Percentiles rank a stretch among this genome's conserved stretches.
Conservation (phyloP, 2,329 filamentous ascomycete species). For the Plectosphaerella plurivora region DNA sequence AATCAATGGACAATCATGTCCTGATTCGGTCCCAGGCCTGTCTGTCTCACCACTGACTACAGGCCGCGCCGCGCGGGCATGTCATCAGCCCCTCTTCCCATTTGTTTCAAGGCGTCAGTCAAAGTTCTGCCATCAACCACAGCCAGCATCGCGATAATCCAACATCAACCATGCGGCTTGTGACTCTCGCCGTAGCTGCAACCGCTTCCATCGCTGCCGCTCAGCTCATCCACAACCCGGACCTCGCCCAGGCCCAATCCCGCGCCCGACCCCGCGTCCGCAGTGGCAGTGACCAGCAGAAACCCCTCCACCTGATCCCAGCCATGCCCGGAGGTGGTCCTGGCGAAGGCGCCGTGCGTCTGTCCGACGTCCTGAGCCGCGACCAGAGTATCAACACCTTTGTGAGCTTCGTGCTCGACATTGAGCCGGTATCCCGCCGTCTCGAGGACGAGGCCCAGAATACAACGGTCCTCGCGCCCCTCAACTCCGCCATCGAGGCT, state of each 20-base stretch:
- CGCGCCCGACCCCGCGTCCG: neutral
- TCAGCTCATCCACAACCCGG: constrained; percentile 5
- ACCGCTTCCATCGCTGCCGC: constrained; percentile 7
- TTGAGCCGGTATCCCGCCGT: constrained; percentile 62
- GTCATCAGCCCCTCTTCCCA: no score
- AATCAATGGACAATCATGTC: no score
- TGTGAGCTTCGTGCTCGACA: constrained; percentile 72
- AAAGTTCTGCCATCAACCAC: no score
- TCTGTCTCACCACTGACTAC: no score
- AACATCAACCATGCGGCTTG: constrained; percentile 7
- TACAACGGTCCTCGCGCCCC: constrained; percentile 81
- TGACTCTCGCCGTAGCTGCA: constrained; percentile 7
- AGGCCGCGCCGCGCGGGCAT: no score
- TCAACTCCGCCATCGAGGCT: constrained; percentile 74
- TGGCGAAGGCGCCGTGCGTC: constrained; percentile 49
- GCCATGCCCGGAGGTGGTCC: constrained; percentile 15
- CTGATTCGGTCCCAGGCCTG: no score
- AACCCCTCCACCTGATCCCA: constrained; percentile 13
- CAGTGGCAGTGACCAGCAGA: constrained; percentile 6
- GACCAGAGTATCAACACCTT: constrained; percentile 80
- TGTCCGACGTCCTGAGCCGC: constrained; percentile 80
- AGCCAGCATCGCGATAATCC: neutral
- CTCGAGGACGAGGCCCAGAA: constrained; percentile 64
- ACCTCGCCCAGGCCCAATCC: constrained; percentile 6
- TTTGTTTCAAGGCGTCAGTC: no score